Evolutionary conservation across 1,284 basidiomycete genomes (phyloP), one percentile per base, ranked within the genome.

Genomic region (Thelephora terrestris): DNA sequence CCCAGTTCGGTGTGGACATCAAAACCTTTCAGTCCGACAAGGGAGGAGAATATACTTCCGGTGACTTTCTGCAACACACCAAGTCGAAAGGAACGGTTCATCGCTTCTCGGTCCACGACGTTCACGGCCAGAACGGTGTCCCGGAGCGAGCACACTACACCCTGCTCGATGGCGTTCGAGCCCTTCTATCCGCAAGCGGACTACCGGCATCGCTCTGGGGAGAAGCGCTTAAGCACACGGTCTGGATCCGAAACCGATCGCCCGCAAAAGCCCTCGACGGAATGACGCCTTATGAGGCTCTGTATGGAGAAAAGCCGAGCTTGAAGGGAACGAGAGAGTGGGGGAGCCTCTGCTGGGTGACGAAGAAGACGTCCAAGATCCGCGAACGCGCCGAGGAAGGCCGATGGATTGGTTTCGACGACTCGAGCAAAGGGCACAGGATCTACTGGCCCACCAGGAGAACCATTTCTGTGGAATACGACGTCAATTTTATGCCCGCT

Each of bases 361-460:
- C 38, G 5, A 47, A 50, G 7, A 47, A 52, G 7, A 54, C 51
- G 0, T 47, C 50, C 7, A 70, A 71, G 51, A 56, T 69, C 17
- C 55, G 60, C 7, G 44, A 56, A 1, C 50, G 53, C 20, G 59
- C 60, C 0, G 43, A 55, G 5, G 52, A 60, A 39, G 65, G 58
- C 1, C 47, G 47, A 0, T 70, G 60, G 47, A 45, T 71, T 2
- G 66, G 68, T 0, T 58, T 58, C 36, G 61, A 64, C 50, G 34
- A 47, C 1, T 49, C 60, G 24, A 60, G 57, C 25, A 66, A 64
- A 38, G 68, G 59, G 0, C 54, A 58, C 35, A 43, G 58, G 0
- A 56, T 71, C 18, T 70, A 69, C 49, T 70, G 65, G 64, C 61
- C 63, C 2, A 49, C 47, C 7, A 57, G 61, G 17, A 47, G 50